Percentiles rank a stretch among this genome's conserved stretches.
These are phyloP conservation scores for Citrus inodora DNA, from an alignment of 345 rosid genomes.

Conservation along the genomic window DNA sequence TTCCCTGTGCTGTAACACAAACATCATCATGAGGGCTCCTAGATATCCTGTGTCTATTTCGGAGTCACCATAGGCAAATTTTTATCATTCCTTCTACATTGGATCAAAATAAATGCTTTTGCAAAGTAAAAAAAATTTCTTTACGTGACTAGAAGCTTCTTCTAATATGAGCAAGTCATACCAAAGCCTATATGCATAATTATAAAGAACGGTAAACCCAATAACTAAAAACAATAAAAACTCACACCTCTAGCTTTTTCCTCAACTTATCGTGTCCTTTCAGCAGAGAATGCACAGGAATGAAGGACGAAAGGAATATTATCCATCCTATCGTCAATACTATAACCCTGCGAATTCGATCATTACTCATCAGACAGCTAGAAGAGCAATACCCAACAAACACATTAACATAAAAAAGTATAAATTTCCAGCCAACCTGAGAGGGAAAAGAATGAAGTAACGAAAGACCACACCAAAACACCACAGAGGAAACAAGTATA, in stretches of 20 bases:
- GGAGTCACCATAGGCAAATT: neutral
- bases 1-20: neutral
- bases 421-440: conserved; percentile 47
- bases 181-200: neutral
- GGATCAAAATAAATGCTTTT: neutral
- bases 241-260: conserved; percentile 72
- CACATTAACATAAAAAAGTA: neutral
- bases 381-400: neutral
- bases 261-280: conserved; percentile 80
- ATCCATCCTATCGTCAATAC: conserved; percentile 87
- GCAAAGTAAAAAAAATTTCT: neutral
- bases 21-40: neutral
- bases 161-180: neutral
- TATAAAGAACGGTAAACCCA: neutral
- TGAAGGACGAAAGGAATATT: conserved; percentile 73
- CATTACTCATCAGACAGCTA: conserved; percentile 5
- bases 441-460: conserved; percentile 78
- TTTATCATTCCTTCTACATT: neutral
- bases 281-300: conserved; percentile 69
- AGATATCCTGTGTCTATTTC: neutral
- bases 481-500: conserved; percentile 90
- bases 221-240: conserved; percentile 11
- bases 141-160: neutral
- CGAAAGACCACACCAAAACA: conserved; percentile 82
- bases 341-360: conserved; percentile 54